These are phyloP conservation scores for Artemisia princeps DNA, from an alignment of 140 eudicot species.

Conservation along the genomic window DNA sequence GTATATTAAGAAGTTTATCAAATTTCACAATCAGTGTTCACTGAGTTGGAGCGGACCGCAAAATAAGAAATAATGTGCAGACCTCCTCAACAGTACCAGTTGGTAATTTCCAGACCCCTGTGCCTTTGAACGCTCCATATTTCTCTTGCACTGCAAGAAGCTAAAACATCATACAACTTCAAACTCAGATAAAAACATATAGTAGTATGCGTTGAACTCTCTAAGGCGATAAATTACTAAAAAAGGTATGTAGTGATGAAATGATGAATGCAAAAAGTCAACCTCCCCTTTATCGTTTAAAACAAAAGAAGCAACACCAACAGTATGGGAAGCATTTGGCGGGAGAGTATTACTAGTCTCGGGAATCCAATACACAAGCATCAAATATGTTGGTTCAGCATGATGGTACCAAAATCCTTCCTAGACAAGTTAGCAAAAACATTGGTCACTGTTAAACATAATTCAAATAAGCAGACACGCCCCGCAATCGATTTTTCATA, in stretches of 20 bases:
- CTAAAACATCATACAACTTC: slow-evolving; percentile 24
- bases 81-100: slow-evolving; percentile 73
- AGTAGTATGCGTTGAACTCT: neutral
- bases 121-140: slow-evolving; percentile 47
- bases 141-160: slow-evolving; percentile 69
- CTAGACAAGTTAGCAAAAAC: slow-evolving; percentile 25
- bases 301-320: slow-evolving; percentile 59
- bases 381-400: slow-evolving; percentile 58
- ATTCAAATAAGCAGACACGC: neutral
- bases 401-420: slow-evolving; percentile 84
- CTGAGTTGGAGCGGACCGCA: no score
- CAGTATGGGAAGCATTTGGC: slow-evolving; percentile 66
- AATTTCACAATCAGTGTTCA: no score
- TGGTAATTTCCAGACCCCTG: slow-evolving; percentile 64
- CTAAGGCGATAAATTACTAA: neutral
- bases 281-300: slow-evolving; percentile 52
- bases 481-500: neutral
- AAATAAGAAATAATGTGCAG: neutral
- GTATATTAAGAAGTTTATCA: neutral
- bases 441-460: neutral
- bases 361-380: slow-evolving; percentile 72
- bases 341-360: slow-evolving; percentile 44
- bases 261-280: slow-evolving; percentile 1
- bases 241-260: no score
- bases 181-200: neutral